phyloP scores from a whole-genome alignment of 2,329 filamentous ascomycete species.

The Hypoxylon sp. region DNA sequence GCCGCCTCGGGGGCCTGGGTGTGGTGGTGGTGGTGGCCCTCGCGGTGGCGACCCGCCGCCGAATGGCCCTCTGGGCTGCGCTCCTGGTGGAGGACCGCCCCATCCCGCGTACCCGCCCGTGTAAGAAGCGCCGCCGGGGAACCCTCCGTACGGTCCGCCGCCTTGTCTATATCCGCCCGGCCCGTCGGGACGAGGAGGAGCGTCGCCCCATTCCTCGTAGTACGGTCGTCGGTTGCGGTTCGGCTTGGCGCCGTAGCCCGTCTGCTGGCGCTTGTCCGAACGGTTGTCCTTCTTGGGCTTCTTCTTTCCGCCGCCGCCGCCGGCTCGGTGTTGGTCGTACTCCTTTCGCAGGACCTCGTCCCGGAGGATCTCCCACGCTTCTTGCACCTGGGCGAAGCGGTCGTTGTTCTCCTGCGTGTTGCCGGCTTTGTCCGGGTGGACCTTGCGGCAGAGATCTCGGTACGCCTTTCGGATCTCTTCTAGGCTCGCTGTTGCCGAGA shows the following conservation, averaged over 20 bases:
- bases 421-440: conserved; percentile 32
- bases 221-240: conserved; percentile 7
- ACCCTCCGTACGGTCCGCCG: too few relatives aligned
- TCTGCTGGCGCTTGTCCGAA: background rate
- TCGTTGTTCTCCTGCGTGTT: conserved; percentile 25
- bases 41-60: background rate
- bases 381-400: conserved; percentile 15
- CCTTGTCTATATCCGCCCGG: too few relatives aligned
- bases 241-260: conserved; percentile 11
- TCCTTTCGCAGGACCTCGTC: conserved; percentile 22
- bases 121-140: too few relatives aligned
- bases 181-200: background rate
- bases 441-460: conserved; percentile 17
- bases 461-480: conserved; percentile 33
- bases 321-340: conserved; percentile 25
- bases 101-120: too few relatives aligned
- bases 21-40: background rate
- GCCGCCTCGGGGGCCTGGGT: background rate
- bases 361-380: conserved; percentile 28
- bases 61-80: background rate
- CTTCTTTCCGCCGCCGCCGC: background rate
- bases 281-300: background rate
- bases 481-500: conserved; percentile 16
- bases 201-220: conserved; percentile 8
- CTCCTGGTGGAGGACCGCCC: background rate